These are phyloP conservation scores for Hypholoma sublateritium DNA, from an alignment of 768 basidiomycete genomes.

Conservation along the genomic window DNA sequence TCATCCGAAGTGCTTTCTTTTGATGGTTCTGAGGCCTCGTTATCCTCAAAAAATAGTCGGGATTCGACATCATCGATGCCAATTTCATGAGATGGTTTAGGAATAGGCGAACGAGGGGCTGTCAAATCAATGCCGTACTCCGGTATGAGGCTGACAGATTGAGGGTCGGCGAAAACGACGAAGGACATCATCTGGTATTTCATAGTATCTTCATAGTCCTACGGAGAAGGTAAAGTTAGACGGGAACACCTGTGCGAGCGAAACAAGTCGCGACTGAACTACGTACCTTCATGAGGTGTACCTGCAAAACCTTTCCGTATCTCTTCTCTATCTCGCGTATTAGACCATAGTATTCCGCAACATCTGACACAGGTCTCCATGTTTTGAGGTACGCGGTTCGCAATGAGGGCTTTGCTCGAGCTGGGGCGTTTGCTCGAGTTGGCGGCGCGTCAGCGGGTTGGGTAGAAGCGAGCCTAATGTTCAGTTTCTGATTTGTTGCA, in stretches of 20 bases:
- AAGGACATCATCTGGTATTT: constrained; percentile 43
- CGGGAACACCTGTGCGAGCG: background rate
- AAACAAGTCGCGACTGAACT: background rate
- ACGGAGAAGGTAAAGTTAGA: background rate
- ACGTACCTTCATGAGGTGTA: constrained; percentile 40
- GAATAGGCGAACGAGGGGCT: constrained; percentile 22
- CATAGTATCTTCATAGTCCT: constrained; percentile 49
- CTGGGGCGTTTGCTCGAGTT: no score
- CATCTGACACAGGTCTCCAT: constrained; percentile 39
- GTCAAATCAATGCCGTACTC: constrained; percentile 22
- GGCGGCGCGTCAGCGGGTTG: constrained; percentile 3
- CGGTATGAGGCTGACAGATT: constrained; percentile 38
- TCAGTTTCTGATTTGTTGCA: background rate
- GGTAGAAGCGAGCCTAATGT: background rate
- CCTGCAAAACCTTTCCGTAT: constrained; percentile 49
- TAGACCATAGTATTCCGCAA: constrained; percentile 50
- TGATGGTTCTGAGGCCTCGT: constrained; percentile 10
- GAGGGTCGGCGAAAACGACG: constrained; percentile 45
- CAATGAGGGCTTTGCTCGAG: constrained; percentile 2
- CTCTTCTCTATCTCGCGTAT: constrained; percentile 56
- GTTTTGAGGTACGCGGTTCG: constrained; percentile 39
- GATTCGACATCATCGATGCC: constrained; percentile 36
- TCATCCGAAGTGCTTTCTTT: constrained; percentile 2
- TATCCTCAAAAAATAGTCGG: constrained; percentile 15
- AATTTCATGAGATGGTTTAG: constrained; percentile 26